These are phyloP conservation scores for Claviceps sp. DNA, from an alignment of 2,329 filamentous ascomycete genomes.

Conservation along the genomic window DNA sequence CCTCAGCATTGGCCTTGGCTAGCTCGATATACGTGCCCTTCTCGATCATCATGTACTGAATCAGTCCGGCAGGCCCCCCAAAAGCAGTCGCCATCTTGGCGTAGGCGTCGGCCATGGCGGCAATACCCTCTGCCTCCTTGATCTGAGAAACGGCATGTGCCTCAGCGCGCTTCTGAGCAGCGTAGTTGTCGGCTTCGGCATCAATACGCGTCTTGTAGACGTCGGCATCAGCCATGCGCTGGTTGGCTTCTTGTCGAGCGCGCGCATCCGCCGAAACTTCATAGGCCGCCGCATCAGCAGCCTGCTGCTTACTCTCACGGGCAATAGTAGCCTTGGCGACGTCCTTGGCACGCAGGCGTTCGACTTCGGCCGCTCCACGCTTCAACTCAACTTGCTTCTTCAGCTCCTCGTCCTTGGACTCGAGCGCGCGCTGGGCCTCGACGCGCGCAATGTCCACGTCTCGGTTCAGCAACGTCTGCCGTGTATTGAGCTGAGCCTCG, in stretches of 20 bases:
- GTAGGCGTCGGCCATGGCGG: constrained; percentile 72
- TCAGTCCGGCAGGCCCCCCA: constrained; percentile 62
- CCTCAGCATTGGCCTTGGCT: constrained; percentile 63
- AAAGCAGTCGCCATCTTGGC: constrained; percentile 56
- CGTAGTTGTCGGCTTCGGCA: constrained; percentile 25
- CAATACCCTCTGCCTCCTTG: constrained; percentile 63
- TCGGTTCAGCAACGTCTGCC: constrained; percentile 57
- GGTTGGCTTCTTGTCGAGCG: constrained; percentile 37
- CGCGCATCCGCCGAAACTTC: constrained; percentile 49
- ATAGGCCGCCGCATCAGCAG: constrained; percentile 52
- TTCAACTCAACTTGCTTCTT: constrained; percentile 66
- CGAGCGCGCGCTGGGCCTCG: constrained; percentile 56
- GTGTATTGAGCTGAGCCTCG: constrained; percentile 61
- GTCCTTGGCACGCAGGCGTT: constrained; percentile 62
- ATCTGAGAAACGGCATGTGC: constrained; percentile 46
- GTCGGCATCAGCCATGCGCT: constrained; percentile 37
- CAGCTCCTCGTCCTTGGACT: constrained; percentile 67
- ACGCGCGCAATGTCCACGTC: constrained; percentile 68
- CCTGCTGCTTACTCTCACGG: constrained; percentile 55
- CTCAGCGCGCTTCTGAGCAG: constrained; percentile 38
- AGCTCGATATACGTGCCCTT: constrained; percentile 66
- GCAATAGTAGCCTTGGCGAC: constrained; percentile 65
- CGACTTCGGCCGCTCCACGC: constrained; percentile 67
- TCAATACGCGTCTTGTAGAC: constrained; percentile 37
- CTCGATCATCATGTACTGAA: constrained; percentile 83